phyloP scores from a whole-genome alignment of 1,139 yeast genomes.

The Ogataea hybrid region DNA sequence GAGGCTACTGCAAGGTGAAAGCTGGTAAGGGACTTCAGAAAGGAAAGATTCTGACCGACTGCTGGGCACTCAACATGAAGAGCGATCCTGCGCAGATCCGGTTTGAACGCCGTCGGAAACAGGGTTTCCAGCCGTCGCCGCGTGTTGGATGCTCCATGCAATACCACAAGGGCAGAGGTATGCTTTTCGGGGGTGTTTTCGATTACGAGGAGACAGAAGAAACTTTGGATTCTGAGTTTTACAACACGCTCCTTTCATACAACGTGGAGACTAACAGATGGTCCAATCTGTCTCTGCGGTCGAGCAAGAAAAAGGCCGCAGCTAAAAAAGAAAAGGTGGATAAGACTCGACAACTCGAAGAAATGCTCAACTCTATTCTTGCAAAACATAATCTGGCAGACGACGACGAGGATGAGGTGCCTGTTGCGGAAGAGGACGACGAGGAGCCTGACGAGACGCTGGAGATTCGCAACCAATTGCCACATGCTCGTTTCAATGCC shows the following conservation, averaged over 20 bases:
- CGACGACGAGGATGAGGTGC: slow-evolving; percentile 43
- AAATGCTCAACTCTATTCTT: slow-evolving; percentile 70
- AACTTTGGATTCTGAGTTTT: slow-evolving; percentile 79
- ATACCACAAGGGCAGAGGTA: slow-evolving; percentile 87
- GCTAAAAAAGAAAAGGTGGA: slow-evolving; percentile 48
- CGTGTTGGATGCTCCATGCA: slow-evolving; percentile 95
- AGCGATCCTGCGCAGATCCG: slow-evolving; percentile 74
- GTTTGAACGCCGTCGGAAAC: slow-evolving; percentile 88
- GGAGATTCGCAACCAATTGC: slow-evolving; percentile 60
- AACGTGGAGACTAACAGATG: slow-evolving; percentile 87
- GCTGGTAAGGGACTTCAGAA: slow-evolving; percentile 87
- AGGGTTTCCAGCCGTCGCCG: slow-evolving; percentile 86
- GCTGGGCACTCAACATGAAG: slow-evolving; percentile 89
- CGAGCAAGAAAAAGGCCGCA: slow-evolving; percentile 50
- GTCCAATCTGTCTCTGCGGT: slow-evolving; percentile 71
- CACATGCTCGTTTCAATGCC: slow-evolving; percentile 89
- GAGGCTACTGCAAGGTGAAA: slow-evolving; percentile 93
- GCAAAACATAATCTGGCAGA: slow-evolving; percentile 64
- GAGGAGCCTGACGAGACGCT: slow-evolving; percentile 44
- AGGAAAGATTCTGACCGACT: slow-evolving; percentile 87
- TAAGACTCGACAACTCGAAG: slow-evolving; percentile 82
- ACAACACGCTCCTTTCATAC: slow-evolving; percentile 76
- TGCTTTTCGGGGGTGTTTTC: slow-evolving; percentile 92
- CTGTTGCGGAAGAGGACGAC: slow-evolving; percentile 29
- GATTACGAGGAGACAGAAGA: slow-evolving; percentile 97